Percentiles rank a stretch among this genome's conserved stretches.
Evolutionary conservation across 2,329 filamentous ascomycete species (phyloP).

Genomic region (Aspergillus udagawae): DNA sequence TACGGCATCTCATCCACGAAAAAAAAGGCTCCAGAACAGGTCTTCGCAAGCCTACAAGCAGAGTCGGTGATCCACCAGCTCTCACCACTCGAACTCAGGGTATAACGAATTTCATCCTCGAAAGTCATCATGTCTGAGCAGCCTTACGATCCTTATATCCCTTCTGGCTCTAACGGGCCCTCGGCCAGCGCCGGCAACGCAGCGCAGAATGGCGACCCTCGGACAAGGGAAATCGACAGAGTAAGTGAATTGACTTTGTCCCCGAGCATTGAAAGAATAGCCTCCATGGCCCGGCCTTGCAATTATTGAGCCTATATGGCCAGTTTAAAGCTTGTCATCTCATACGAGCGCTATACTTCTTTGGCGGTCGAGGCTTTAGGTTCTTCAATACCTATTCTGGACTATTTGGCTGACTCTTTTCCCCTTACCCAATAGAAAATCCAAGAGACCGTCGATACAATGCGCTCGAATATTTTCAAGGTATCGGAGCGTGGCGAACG

Average conservation of each 20-base stretch:
- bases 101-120: slow-evolving; percentile 10
- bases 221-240: slow-evolving; percentile 73
- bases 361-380: not conserved
- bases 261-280: not conserved
- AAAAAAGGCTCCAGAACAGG: slow-evolving; percentile 11
- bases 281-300: not conserved
- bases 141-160: slow-evolving; percentile 88
- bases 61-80: slow-evolving; percentile 15
- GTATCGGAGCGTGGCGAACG: slow-evolving; percentile 88
- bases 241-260: slow-evolving; percentile 55
- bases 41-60: slow-evolving; percentile 9
- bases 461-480: slow-evolving; percentile 97
- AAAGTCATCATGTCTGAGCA: slow-evolving; percentile 52
- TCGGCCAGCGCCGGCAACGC: slow-evolving; percentile 50
- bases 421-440: slow-evolving; percentile 68
- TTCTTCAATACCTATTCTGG: not conserved
- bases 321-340: not conserved
- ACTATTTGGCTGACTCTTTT: slow-evolving; percentile 17
- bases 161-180: slow-evolving; percentile 55
- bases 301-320: not conserved
- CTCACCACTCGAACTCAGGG: slow-evolving; percentile 8
- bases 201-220: slow-evolving; percentile 54
- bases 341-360: not conserved
- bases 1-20: slow-evolving; percentile 1
- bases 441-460: slow-evolving; percentile 88